phyloP scores from a whole-genome alignment of 2,329 filamentous ascomycete species.

The Colletotrichum tofieldiae region DNA sequence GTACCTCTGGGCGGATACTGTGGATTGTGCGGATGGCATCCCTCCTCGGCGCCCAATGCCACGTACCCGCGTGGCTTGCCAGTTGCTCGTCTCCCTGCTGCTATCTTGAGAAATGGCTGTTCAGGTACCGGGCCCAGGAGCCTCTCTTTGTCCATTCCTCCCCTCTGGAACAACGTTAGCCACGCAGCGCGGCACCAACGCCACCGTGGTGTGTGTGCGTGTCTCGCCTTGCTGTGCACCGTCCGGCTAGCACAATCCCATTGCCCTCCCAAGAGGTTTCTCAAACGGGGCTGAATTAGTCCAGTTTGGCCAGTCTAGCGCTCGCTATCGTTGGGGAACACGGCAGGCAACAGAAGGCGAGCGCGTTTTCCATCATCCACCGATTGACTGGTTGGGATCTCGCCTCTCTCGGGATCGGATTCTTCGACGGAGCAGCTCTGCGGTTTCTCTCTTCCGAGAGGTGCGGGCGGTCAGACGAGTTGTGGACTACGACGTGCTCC shows the following conservation, averaged over 20 bases:
- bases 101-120: slow-evolving; percentile 14
- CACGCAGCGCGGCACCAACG: slow-evolving; percentile 15
- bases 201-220: background rate
- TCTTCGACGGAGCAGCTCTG: slow-evolving; percentile 15
- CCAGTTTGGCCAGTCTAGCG: background rate
- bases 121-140: background rate
- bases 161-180: slow-evolving; percentile 8
- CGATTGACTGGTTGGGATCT: background rate
- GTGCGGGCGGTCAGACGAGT: background rate
- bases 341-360: background rate
- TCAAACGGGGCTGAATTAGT: background rate
- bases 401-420: slow-evolving; percentile 3
- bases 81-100: background rate
- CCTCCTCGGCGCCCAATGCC: slow-evolving; percentile 5
- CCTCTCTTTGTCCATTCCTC: background rate
- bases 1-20: background rate
- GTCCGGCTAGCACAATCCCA: slow-evolving; percentile 4
- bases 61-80: slow-evolving; percentile 16
- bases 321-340: slow-evolving; percentile 2
- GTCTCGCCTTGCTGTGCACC: background rate
- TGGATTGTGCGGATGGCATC: background rate
- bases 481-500: background rate
- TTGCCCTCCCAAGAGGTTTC: background rate
- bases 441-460: background rate
- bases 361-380: slow-evolving; percentile 2